phyloP scores from a whole-genome alignment of 805 yeast species.

The Starmerella stellata region DNA sequence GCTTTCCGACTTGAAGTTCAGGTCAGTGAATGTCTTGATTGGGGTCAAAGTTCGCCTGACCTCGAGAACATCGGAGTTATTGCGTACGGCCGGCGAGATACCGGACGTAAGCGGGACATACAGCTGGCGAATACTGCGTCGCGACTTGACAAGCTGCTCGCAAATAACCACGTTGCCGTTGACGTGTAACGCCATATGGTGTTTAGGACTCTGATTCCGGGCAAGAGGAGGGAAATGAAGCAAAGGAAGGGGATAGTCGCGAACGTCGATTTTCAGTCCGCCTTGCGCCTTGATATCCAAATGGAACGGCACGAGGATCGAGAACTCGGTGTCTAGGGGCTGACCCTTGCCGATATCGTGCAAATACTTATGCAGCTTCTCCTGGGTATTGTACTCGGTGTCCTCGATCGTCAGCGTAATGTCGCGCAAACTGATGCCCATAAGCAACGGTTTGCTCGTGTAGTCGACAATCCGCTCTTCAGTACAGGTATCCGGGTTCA shows the following conservation, averaged over 20 bases:
- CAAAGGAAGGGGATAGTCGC: conserved; percentile 79
- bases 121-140: conserved; percentile 39
- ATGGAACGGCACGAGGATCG: conserved; percentile 48
- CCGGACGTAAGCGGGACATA: conserved; percentile 37
- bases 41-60: conserved; percentile 64
- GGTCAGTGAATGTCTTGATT: conserved; percentile 49
- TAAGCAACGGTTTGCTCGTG: conserved; percentile 34
- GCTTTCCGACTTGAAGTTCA: conserved; percentile 39
- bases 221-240: conserved; percentile 45
- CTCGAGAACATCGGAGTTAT: conserved; percentile 30
- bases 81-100: neutral
- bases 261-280: conserved; percentile 23
- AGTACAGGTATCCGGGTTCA: conserved; percentile 25
- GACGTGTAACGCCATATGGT: conserved; percentile 23
- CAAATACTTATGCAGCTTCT: conserved; percentile 41
- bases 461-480: conserved; percentile 33
- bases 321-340: conserved; percentile 51
- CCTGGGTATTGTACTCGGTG: conserved; percentile 34
- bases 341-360: conserved; percentile 64
- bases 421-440: conserved; percentile 33
- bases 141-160: conserved; percentile 39
- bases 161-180: conserved; percentile 51
- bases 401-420: conserved; percentile 32
- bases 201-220: conserved; percentile 21
- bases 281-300: conserved; percentile 25